These are phyloP conservation scores for Caloboletus firmus DNA, from an alignment of 1,284 basidiomycete genomes.

Conservation along the genomic window DNA sequence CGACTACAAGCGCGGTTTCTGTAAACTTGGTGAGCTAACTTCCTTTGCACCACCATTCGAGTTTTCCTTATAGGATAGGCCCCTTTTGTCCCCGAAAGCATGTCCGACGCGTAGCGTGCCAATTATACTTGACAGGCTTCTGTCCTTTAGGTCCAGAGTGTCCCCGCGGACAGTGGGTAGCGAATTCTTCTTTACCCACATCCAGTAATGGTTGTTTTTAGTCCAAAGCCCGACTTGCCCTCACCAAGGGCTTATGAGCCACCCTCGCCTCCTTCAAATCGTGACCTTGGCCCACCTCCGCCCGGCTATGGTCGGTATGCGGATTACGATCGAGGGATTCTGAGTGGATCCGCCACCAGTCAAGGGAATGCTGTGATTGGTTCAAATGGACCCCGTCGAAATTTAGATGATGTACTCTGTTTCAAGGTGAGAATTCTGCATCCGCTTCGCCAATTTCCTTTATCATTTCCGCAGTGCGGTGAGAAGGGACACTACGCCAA, in stretches of 20 bases:
- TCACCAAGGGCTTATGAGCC: conserved; percentile 77
- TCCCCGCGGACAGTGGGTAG: conserved; percentile 84
- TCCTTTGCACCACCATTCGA: not conserved
- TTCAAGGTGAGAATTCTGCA: conserved; percentile 66
- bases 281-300: conserved; percentile 87
- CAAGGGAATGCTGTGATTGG: conserved; percentile 19
- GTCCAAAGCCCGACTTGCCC: conserved; percentile 75
- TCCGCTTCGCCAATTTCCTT: conserved; percentile 12
- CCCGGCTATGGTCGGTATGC: conserved; percentile 87
- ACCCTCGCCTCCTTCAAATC: conserved; percentile 70
- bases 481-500: conserved; percentile 96
- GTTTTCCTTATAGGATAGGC: conserved; percentile 47
- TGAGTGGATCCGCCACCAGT: conserved; percentile 20
- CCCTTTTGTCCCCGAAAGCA: conserved; percentile 92
- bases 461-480: conserved; percentile 58
- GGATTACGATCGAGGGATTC: conserved; percentile 66
- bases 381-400: conserved; percentile 55
- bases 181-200: conserved; percentile 10
- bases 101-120: conserved; percentile 87
- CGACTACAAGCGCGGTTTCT: conserved; percentile 95
- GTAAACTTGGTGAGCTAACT: conserved; percentile 71
- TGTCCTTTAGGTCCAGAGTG: conserved; percentile 95
- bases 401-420: conserved; percentile 84
- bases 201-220: conserved; percentile 34
- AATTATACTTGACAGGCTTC: conserved; percentile 90